Base-by-base conservation (phyloP, 2,329 filamentous ascomycete genomes). In the Exophiala alcalophila region DNA sequence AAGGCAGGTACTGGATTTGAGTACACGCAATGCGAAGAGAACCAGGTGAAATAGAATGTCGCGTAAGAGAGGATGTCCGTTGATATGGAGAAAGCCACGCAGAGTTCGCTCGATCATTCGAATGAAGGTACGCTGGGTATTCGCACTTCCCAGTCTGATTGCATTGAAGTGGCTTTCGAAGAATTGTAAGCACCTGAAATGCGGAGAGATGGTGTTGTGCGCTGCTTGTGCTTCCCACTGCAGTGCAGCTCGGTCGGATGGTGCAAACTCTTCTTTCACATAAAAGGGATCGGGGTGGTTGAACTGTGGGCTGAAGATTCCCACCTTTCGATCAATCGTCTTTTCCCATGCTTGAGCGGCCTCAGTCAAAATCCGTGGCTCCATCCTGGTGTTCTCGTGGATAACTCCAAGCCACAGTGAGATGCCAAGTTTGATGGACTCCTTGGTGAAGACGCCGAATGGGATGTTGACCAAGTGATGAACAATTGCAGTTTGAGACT, bases 381-480 rank as follows among this genome's bases (percentile, higher is more conserved):
- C 89, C 65, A 96, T 83, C 42, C 79, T 78, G 2, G 90, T 86
- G 58, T 95, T 97, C 63, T 98, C 92, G 57, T 97, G 92, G 59
- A 97, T 94, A 10, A 97, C 86, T 18, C 92, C 92, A 48, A 96
- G 80, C 92, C 92, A 99, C 5, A 98, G 71, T 3, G 92, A 96
- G 24, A 96, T 85, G 4, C 92, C 94, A 36, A 97, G 79, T 61
- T 95, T 94, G 62, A 98, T 92, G 2, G 90, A 92, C 59, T 94
- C 86, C 62, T 94, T 95, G 4, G 85, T 94, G 62, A 98, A 97
- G 32, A 95, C 79, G 27, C 80, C 78, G 64, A 98, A 98, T 0
- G 92, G 94, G 48, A 98, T 92, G 54, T 80, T 83, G 50, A 99
- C 91, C 11, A 99, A 75, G 59, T 94, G 84, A 59, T 91, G 86